Conservation (phyloP, 1,284 basidiomycete genomes). For the Neonothopanus nambi region DNA sequence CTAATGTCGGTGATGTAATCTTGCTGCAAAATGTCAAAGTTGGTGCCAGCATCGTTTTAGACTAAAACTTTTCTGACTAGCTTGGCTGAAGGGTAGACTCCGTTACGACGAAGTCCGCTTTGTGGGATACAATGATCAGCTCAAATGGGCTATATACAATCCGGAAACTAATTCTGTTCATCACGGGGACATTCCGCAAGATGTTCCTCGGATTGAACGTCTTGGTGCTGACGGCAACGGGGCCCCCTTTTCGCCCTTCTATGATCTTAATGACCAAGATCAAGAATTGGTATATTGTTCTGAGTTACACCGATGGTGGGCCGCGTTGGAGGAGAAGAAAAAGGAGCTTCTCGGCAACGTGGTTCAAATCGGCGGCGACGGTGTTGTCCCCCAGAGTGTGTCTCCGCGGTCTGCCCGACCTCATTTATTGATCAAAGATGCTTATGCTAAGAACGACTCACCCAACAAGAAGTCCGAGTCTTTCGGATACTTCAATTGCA, state of each 20-base stretch:
- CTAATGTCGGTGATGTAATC: conserved; percentile 44
- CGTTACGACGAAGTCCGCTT: no score
- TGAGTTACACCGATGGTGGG: conserved; percentile 57
- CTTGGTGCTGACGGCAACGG: conserved; percentile 4
- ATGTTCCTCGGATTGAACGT: conserved; percentile 26
- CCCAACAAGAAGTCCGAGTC: no score
- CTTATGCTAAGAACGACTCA: conserved; percentile 37
- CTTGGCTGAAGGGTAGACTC: no score
- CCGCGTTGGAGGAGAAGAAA: conserved; percentile 31
- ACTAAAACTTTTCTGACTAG: no score
- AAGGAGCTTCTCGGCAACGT: conserved; percentile 21
- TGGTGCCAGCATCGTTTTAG: background rate
- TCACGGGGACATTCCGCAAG: conserved; percentile 28
- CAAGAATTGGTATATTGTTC: conserved; percentile 34
- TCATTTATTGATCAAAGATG: conserved; percentile 55
- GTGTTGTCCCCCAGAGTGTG: conserved; percentile 3
- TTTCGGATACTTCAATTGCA: conserved; percentile 64
- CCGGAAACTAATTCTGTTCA: conserved; percentile 27
- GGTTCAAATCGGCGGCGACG: conserved; percentile 11
- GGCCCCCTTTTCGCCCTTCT: conserved; percentile 36
- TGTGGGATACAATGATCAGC: conserved; percentile 40
- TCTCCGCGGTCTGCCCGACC: conserved; percentile 24
- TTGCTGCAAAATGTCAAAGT: conserved; percentile 44
- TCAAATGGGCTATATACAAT: conserved; percentile 41
- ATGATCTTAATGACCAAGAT: conserved; percentile 22